A percentile compares a stretch with the other conserved stretches of the same genome.
phyloP scores from a whole-genome alignment of 176 grass and related monocot genomes.

The Cenchrus fungigraminus region DNA sequence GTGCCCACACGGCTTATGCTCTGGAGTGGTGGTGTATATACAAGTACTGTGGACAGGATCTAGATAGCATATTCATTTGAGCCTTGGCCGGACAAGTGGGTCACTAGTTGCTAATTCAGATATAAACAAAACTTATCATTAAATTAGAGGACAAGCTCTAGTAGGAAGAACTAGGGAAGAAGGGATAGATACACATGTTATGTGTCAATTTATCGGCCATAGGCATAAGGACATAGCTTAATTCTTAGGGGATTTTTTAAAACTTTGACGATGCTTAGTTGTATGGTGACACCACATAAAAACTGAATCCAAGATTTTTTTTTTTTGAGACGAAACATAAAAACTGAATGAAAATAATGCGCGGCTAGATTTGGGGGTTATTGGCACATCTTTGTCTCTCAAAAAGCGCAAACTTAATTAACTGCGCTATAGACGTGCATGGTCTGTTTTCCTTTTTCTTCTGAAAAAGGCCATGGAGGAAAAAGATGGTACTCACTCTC shows the following conservation, averaged over 20 bases:
- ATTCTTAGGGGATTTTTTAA: neutral
- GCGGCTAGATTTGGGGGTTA: neutral
- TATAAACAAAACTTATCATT: neutral
- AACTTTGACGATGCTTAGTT: neutral
- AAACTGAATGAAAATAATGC: neutral
- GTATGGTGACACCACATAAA: neutral
- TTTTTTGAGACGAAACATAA: neutral
- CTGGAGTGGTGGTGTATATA: neutral
- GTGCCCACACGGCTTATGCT: neutral
- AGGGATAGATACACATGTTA: no score
- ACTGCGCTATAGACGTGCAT: neutral
- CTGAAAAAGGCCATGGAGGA: neutral
- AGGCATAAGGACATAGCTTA: neutral
- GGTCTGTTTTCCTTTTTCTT: neutral
- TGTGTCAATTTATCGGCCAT: neutral
- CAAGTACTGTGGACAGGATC: slow-evolving; percentile 11
- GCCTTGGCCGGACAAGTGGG: neutral
- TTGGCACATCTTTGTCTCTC: neutral
- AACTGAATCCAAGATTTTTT: neutral
- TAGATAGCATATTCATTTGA: slow-evolving; percentile 18
- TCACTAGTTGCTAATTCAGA: neutral
- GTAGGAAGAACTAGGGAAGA: no score
- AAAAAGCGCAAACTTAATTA: neutral
- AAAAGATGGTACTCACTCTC: neutral
- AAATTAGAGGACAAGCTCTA: no score